A percentile compares a stretch with the other conserved stretches of the same genome.
These are phyloP conservation scores for maize (Zea mays) DNA, from an alignment of 176 grass and related monocot species.

Conservation along the genomic window DNA sequence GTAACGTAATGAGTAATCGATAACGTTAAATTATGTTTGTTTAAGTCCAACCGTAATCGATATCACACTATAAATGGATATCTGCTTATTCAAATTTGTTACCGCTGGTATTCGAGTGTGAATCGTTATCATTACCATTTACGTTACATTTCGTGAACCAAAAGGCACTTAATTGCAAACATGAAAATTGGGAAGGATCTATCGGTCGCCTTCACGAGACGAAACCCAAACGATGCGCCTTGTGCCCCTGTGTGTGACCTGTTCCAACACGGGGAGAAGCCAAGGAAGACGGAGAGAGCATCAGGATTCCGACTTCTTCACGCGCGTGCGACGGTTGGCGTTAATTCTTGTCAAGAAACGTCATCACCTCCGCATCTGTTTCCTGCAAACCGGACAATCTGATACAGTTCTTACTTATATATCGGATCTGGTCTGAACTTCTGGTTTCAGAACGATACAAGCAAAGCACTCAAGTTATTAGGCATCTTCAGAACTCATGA, in stretches of 20 bases:
- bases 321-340: background rate
- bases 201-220: background rate
- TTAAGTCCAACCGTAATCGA: no score
- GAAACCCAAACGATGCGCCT: background rate
- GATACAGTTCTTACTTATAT: background rate
- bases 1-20: no score
- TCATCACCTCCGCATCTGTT: no score
- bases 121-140: no score
- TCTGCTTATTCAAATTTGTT: no score
- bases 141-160: constrained; percentile 11
- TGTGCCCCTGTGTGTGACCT: background rate
- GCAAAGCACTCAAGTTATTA: background rate
- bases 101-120: no score
- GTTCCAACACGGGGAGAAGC: background rate
- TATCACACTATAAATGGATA: no score
- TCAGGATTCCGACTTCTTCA: background rate
- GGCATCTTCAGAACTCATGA: background rate
- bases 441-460: background rate
- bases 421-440: background rate
- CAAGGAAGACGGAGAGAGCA: no score
- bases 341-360: background rate
- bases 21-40: no score
- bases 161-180: no score
- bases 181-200: background rate
- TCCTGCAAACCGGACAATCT: background rate